phyloP scores from a whole-genome alignment of 371 early-diverging fungal genomes.

The Cladochytrium tenue region DNA sequence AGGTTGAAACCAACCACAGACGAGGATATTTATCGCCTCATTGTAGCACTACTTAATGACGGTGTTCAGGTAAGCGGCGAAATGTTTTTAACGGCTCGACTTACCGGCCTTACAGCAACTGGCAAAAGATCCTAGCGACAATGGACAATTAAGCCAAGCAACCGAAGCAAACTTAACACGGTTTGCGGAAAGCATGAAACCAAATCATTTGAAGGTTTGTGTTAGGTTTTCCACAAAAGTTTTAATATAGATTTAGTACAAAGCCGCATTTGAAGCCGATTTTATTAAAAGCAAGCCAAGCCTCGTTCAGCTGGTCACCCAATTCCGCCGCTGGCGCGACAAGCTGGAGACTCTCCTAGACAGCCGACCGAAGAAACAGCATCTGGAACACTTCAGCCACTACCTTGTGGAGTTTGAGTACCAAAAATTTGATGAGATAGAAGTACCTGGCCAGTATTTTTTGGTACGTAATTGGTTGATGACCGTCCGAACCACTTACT shows the following conservation, averaged over 20 bases:
- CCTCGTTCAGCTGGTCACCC: constrained; percentile 76
- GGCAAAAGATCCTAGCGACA: constrained; percentile 56
- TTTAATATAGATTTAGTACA: constrained; percentile 33
- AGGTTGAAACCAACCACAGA: constrained; percentile 90
- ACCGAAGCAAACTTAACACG: constrained; percentile 81
- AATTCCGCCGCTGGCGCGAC: constrained; percentile 82
- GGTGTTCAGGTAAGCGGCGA: constrained; percentile 71
- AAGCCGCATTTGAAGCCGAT: constrained; percentile 83
- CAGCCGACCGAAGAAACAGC: constrained; percentile 75
- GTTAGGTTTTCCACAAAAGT: neutral
- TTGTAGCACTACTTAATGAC: constrained; percentile 85
- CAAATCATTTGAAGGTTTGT: constrained; percentile 63
- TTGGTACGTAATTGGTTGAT: constrained; percentile 44
- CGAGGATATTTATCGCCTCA: constrained; percentile 93
- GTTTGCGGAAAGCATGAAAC: constrained; percentile 81
- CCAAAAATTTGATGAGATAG: constrained; percentile 95
- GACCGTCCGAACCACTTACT: neutral
- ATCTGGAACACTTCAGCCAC: constrained; percentile 81
- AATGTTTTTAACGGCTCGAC: neutral
- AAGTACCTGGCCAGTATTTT: constrained; percentile 96
- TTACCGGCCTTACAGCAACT: constrained; percentile 32
- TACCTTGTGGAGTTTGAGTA: constrained; percentile 97
- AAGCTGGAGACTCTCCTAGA: constrained; percentile 83
- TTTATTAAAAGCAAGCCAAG: constrained; percentile 82
- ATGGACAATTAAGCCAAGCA: constrained; percentile 65